phyloP scores from a whole-genome alignment of 495 filamentous ascomycete species.

The Physcia stellaris region DNA sequence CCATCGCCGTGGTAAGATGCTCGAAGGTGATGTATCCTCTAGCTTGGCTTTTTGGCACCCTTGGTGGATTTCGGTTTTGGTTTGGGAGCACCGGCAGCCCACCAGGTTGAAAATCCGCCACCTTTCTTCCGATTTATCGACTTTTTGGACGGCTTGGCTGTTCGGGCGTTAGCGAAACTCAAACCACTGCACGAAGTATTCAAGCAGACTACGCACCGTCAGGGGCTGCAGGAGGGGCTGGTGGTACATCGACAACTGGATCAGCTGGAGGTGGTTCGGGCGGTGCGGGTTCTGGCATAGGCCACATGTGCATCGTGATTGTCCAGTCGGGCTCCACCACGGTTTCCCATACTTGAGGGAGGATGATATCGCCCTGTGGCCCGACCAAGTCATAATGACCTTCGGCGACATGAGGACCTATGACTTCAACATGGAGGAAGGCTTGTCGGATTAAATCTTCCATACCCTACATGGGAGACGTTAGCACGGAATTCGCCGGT shows the following conservation, averaged over 20 bases:
- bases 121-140: no score
- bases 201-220: not conserved
- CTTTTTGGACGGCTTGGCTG: no score
- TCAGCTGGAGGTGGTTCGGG: constrained; percentile 9
- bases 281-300: constrained; percentile 52
- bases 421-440: constrained; percentile 70
- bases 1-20: no score
- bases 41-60: constrained; percentile 1
- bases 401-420: constrained; percentile 69
- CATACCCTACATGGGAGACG: constrained; percentile 54
- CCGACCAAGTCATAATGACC: constrained; percentile 78
- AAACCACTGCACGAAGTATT: no score
- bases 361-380: constrained; percentile 75
- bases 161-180: no score
- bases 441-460: constrained; percentile 78
- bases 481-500: no score
- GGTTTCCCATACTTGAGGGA: constrained; percentile 77
- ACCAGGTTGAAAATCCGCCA: no score
- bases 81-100: constrained; percentile 6
- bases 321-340: constrained; percentile 77
- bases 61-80: not conserved
- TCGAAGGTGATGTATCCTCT: no score
- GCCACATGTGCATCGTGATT: constrained; percentile 97
- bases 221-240: constrained; percentile 11
- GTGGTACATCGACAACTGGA: constrained; percentile 10